Base-by-base conservation (phyloP, 495 filamentous ascomycete genomes). In the Daldinia caldariorum region DNA sequence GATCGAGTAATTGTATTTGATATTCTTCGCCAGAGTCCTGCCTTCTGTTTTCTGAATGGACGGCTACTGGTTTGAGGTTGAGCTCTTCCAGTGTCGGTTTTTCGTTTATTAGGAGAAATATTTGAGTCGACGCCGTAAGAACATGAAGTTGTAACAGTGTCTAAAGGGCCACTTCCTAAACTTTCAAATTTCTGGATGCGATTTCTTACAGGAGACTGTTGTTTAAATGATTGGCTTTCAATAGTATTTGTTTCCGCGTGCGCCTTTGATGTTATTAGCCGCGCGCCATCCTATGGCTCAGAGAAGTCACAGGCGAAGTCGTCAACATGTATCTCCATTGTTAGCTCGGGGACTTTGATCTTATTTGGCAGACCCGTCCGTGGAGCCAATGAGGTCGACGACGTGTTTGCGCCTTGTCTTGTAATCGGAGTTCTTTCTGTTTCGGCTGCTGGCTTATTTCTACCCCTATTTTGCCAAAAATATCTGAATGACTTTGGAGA, bases 131-230 rank as follows among this genome's bases (percentile, higher is more conserved):
- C 20, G 12, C 32, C 53, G 49, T 32, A 8, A n/a, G 47, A 60
- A 9, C 10, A 34, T 0, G 72, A 49, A 55, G 43, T 31, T 68
- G 32, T 39, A 16, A 22, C 53, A 26, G 38, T 45, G 53, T 32
- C 45, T 20, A 26, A 47, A n/a, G 50, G 68, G 8, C 26, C 63
- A 26, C 49, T 67, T 32, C 62, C 68, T 3, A 80, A 39, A 6
- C 51, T 58, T 63, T 82, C 79, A 20, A 82, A 82, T 39, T 77
- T 58, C 16, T 67, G 72, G 14, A 82, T 80, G 3, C 73, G 75
- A 9, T 66, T 59, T 63, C 73, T 80, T 9, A 80, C 74, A 0
- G 79, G 79, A 5, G 78, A 81, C 18, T 77, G 69, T 53, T 49
- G 55, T 49, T 65, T 58, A 14, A 55, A 62, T 57, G 47, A 18